Evolutionary conservation across 306 rosid species (phyloP).

Genomic region (Ziziphus jujuba): DNA sequence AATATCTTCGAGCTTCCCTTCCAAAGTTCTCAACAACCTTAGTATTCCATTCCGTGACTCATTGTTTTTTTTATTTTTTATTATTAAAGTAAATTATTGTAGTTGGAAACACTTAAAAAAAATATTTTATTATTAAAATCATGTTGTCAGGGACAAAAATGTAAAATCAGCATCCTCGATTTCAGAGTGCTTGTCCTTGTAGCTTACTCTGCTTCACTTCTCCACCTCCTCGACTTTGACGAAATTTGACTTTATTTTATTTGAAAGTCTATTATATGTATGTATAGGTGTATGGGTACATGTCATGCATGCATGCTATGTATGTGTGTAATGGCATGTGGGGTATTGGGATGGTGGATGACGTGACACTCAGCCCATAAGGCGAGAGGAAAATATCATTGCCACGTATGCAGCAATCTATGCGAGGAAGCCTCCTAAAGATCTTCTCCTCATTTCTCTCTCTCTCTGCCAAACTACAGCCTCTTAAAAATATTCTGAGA

Average conservation of each 20-base stretch:
- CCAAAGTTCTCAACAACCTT: not conserved
- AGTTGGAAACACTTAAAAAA: not conserved
- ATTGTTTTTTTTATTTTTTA: not conserved
- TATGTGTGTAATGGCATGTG: not conserved
- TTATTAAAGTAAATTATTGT: not conserved
- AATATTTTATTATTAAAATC: too few relatives aligned
- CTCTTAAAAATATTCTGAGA: slow-evolving; percentile 19
- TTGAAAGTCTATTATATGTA: not conserved
- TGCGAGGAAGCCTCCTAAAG: slow-evolving; percentile 51
- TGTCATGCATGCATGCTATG: slow-evolving; percentile 11
- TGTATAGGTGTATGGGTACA: slow-evolving; percentile 3
- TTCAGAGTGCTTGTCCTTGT: not conserved
- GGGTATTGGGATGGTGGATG: slow-evolving; percentile 15
- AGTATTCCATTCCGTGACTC: not conserved
- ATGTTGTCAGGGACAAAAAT: not conserved
- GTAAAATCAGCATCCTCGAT: not conserved
- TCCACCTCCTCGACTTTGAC: slow-evolving; percentile 6
- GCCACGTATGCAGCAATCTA: slow-evolving; percentile 64
- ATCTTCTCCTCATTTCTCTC: slow-evolving; percentile 43
- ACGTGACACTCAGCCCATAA: slow-evolving; percentile 28
- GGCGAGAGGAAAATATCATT: slow-evolving; percentile 77
- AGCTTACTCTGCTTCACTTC: not conserved
- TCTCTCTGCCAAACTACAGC: slow-evolving; percentile 31
- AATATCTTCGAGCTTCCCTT: not conserved
- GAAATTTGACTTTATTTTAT: not conserved